phyloP scores from a whole-genome alignment of 2,329 filamentous ascomycete genomes.

The Aphanocladium album region DNA sequence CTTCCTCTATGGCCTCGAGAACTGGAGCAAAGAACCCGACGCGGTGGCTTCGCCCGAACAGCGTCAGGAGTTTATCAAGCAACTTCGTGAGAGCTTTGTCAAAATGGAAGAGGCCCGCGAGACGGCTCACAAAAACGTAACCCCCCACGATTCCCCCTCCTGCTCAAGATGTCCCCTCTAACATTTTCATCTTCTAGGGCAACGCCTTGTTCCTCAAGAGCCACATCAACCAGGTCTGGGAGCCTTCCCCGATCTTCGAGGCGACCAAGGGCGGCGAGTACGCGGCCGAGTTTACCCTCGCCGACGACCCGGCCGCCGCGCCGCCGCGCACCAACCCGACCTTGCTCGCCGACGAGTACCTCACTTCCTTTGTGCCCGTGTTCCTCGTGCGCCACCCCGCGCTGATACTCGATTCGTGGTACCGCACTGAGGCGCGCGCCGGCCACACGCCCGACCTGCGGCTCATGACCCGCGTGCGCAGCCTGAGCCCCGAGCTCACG shows the following conservation, averaged over 20 bases:
- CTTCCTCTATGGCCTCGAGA: neutral
- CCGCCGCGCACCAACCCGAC: constrained; percentile 10
- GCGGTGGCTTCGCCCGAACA: neutral
- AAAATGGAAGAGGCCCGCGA: neutral
- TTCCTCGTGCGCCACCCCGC: constrained; percentile 12
- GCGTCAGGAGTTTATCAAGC: neutral
- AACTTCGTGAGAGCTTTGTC: constrained; percentile 1
- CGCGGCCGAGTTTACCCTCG: constrained; percentile 1
- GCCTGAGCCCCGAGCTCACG: neutral
- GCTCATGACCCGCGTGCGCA: neutral
- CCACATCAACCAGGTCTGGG: constrained; percentile 8
- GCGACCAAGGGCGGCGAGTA: neutral
- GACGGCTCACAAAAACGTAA: constrained; percentile 5
- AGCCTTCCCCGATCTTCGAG: constrained; percentile 1
- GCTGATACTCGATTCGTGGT: constrained; percentile 12
- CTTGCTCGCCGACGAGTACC: constrained; percentile 6
- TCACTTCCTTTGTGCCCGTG: constrained; percentile 5
- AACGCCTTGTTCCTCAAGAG: constrained; percentile 11
- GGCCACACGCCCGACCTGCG: neutral
- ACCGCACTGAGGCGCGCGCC: constrained; percentile 6
- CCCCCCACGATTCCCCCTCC: neutral
- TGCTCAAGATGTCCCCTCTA: neutral
- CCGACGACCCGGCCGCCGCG: neutral
- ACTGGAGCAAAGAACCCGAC: neutral
- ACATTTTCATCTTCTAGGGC: neutral